Evolutionary conservation across 805 yeast species (phyloP).

Genomic region (Monosporozyma servazzii): DNA sequence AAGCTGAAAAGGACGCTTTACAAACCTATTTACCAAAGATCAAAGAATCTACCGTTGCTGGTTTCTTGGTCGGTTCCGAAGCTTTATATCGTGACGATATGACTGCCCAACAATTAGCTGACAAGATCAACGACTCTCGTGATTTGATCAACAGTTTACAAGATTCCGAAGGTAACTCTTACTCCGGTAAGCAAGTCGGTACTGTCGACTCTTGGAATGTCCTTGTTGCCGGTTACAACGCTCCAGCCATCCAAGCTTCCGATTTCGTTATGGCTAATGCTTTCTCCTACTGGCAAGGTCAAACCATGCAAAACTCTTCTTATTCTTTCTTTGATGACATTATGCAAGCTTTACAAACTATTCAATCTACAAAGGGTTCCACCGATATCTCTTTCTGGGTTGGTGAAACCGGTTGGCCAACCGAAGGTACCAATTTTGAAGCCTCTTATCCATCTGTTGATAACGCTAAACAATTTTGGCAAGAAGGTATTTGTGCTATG

Average conservation of each 20-base stretch:
- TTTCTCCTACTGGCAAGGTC: slow-evolving; percentile 99
- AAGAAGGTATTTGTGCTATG: slow-evolving; percentile 82
- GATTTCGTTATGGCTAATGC: slow-evolving; percentile 90
- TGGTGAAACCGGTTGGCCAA: slow-evolving; percentile 98
- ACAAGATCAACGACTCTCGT: slow-evolving; percentile 54
- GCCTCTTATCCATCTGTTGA: slow-evolving; percentile 54
- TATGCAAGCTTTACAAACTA: slow-evolving; percentile 89
- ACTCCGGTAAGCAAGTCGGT: slow-evolving; percentile 68
- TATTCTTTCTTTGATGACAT: slow-evolving; percentile 93
- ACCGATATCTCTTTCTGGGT: slow-evolving; percentile 87
- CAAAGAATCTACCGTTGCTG: slow-evolving; percentile 59
- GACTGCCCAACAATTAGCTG: slow-evolving; percentile 66
- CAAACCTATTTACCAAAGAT: slow-evolving; percentile 60
- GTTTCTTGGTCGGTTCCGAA: slow-evolving; percentile 89
- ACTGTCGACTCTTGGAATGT: slow-evolving; percentile 95
- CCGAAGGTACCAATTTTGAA: slow-evolving; percentile 69
- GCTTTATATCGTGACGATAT: slow-evolving; percentile 86
- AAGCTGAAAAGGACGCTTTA: slow-evolving; percentile 67
- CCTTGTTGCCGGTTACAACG: slow-evolving; percentile 66
- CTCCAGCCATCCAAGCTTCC: slow-evolving; percentile 65
- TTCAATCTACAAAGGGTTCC: slow-evolving; percentile 79
- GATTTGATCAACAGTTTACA: slow-evolving; percentile 47
- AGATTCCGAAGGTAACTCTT: slow-evolving; percentile 77
- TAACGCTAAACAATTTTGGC: slow-evolving; percentile 78
- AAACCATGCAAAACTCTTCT: slow-evolving; percentile 69